Evolutionary conservation across 1,284 basidiomycete genomes (phyloP).

Genomic region (Melampsora larici-populina): DNA sequence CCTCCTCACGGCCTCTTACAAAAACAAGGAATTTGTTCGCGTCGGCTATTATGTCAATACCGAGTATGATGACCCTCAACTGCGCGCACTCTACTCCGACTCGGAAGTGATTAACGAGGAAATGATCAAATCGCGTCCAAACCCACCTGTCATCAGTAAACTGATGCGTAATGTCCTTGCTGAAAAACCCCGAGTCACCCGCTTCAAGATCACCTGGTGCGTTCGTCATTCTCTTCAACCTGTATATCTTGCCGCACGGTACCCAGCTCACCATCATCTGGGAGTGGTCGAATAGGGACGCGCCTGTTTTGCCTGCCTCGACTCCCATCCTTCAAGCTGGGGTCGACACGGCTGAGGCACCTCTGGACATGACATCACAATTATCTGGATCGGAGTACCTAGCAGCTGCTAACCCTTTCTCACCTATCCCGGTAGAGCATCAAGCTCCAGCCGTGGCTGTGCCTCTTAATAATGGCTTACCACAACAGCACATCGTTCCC

Average conservation of each 20-base stretch:
- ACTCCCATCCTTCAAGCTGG: background rate
- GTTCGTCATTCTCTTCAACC: conserved; percentile 6
- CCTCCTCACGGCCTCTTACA: conserved; percentile 83
- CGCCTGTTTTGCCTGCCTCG: background rate
- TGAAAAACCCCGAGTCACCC: conserved; percentile 87
- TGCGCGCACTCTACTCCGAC: conserved; percentile 70
- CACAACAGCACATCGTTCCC: background rate
- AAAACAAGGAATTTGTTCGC: conserved; percentile 94
- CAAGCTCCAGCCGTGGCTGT: background rate
- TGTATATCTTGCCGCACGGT: background rate
- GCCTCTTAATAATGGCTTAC: background rate
- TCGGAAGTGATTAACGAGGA: conserved; percentile 60
- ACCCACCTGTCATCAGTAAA: conserved; percentile 60
- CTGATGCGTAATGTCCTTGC: conserved; percentile 80
- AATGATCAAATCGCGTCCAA: conserved; percentile 45
- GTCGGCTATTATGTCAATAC: conserved; percentile 99
- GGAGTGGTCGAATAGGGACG: background rate
- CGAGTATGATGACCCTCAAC: conserved; percentile 90
- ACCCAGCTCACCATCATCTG: background rate
- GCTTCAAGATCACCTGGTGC: conserved; percentile 61
- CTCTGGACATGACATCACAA: background rate
- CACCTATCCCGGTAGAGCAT: background rate
- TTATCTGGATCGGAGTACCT: background rate
- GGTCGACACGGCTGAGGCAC: background rate
- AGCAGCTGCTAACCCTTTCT: background rate